phyloP scores from a whole-genome alignment of 208 protist species.

The Crithidia mellificae region DNA sequence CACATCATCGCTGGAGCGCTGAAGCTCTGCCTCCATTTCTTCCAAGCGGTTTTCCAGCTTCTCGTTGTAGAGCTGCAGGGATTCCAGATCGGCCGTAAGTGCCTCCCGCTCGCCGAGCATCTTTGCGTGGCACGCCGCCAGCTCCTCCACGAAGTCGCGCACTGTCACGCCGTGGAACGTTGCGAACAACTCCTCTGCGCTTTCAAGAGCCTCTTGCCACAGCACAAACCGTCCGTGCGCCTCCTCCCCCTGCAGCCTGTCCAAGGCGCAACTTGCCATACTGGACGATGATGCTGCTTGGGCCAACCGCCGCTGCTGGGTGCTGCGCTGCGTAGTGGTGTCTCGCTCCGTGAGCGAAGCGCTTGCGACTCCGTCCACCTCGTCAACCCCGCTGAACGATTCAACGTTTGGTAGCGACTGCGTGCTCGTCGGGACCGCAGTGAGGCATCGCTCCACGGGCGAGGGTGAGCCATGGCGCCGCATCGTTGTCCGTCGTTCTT shows the following conservation, averaged over 20 bases:
- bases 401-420: slow-evolving; percentile 25
- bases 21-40: not conserved
- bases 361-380: not conserved
- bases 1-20: not conserved
- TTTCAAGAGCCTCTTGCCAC: slow-evolving; percentile 14
- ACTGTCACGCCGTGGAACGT: slow-evolving; percentile 8
- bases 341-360: slow-evolving; percentile 11
- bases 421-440: slow-evolving; percentile 25
- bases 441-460: slow-evolving; percentile 26
- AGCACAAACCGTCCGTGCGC: slow-evolving; percentile 5
- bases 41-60: slow-evolving; percentile 5
- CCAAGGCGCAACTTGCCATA: not conserved
- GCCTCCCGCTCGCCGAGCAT: slow-evolving; percentile 4
- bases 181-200: slow-evolving; percentile 1
- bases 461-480: slow-evolving; percentile 19
- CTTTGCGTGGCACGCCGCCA: slow-evolving; percentile 13
- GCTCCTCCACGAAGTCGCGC: not conserved
- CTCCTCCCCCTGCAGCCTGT: slow-evolving; percentile 18
- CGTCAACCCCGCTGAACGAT: slow-evolving; percentile 9
- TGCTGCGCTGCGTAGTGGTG: not conserved
- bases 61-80: slow-evolving; percentile 19
- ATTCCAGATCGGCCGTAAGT: slow-evolving; percentile 7
- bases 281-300: not conserved
- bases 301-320: not conserved
- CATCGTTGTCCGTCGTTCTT: slow-evolving; percentile 3